Percentiles rank a stretch among this genome's conserved stretches.
Conservation (phyloP, 331 rosid genomes). For the Rosa hybrid region DNA sequence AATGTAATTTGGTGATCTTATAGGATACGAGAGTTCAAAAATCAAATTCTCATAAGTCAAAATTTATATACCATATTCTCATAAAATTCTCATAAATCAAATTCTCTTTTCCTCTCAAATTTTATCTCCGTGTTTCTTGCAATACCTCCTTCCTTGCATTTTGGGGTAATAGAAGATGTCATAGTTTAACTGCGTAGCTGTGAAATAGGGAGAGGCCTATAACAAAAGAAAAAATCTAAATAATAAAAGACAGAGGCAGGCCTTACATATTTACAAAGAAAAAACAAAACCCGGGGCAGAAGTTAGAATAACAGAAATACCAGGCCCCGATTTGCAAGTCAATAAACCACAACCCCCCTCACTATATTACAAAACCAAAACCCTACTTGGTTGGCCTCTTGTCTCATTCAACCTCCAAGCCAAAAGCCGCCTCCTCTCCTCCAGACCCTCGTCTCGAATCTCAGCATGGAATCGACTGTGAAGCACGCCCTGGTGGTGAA, state of each 20-base stretch:
- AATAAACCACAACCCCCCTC: background rate
- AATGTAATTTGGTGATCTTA: too few relatives aligned
- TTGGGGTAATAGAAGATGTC: too few relatives aligned
- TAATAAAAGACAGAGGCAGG: background rate
- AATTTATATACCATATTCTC: too few relatives aligned
- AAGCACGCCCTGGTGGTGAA: constrained; percentile 17
- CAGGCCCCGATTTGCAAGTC: background rate
- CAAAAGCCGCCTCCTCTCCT: background rate
- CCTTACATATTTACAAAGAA: background rate
- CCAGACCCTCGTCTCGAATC: background rate
- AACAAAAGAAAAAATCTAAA: too few relatives aligned
- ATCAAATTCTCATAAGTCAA: too few relatives aligned
- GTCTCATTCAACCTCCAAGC: background rate
- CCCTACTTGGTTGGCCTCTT: background rate
- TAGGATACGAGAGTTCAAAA: too few relatives aligned
- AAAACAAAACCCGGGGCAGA: background rate
- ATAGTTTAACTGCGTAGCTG: too few relatives aligned
- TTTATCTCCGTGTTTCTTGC: too few relatives aligned
- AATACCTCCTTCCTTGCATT: too few relatives aligned
- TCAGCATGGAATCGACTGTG: constrained; percentile 2
- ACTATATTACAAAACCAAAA: background rate
- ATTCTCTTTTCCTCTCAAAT: too few relatives aligned
- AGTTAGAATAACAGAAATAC: background rate
- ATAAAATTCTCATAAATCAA: too few relatives aligned
- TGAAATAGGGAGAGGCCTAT: too few relatives aligned